Base-by-base conservation (phyloP, 345 rosid genomes). In the Punica granatum region DNA sequence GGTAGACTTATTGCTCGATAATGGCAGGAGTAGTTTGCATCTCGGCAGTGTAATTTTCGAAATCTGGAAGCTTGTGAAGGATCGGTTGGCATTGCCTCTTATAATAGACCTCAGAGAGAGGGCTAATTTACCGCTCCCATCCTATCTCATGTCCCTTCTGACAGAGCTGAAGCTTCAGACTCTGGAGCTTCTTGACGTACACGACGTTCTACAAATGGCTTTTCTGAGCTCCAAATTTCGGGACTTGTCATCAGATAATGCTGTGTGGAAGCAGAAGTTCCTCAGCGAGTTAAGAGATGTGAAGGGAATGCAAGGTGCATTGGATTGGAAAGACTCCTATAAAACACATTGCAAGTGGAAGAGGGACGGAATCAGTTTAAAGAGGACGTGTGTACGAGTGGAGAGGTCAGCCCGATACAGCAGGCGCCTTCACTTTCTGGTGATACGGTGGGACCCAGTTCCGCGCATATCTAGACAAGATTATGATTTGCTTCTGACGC, bases 31-130 rank as follows among this genome's bases (percentile, higher is more conserved):
- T n/a, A n/a, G n/a, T n/a, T n/a, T n/a, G n/a, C n/a, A n/a, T n/a
- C n/a, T n/a, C n/a, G n/a, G n/a, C n/a, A n/a, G 64, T 18, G 83
- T 78, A 28, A 78, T 84, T 60, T 87, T 91, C 25, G 69, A 83
- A 75, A 84, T 85, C 42, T 92, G 92, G 97, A 90, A 84, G 74
- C 72, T 75, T 66, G 90, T 87, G 9, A 90, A 90, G 72, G 92
- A 92, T 72, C 82, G 82, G 32, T 77, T 90, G 71, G 89, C 72
- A 13, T 80, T 75, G 48, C 95, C 91, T 21, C 74, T 90, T 78
- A 68, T 84, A 70, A 85, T 85, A 16, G 85, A 77, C 70, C 79
- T 90, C 15, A 81, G 86, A 31, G 79, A 82, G n/a, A 81, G 73
- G 72, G 43, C 80, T 44, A 84, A 85, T 36, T 79, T 88, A 75